Percentiles rank a stretch among this genome's conserved stretches.
Conservation (phyloP, 179 eudicot species). For the Camellia oleifera region DNA sequence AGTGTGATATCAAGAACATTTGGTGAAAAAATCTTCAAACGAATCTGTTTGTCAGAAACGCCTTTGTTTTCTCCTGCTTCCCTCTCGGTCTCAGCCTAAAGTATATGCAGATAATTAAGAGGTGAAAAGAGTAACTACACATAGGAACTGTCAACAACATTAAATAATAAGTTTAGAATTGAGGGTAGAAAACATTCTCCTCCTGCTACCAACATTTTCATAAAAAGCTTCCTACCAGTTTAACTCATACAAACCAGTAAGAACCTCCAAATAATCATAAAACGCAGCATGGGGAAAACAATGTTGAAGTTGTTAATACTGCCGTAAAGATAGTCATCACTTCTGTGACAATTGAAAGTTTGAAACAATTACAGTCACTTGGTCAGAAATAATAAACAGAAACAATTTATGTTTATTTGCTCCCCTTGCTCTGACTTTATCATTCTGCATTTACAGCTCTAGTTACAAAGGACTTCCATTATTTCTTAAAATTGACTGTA, state of each 20-base stretch:
- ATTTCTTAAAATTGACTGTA: background rate
- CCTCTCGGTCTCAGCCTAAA: constrained; percentile 90
- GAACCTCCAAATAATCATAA: background rate
- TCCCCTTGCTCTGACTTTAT: too few relatives aligned
- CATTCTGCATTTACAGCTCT: background rate
- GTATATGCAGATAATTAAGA: background rate
- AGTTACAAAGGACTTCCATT: too few relatives aligned
- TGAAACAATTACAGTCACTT: background rate
- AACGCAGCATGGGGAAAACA: background rate
- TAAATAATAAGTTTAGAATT: background rate
- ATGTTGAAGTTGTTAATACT: background rate
- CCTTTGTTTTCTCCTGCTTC: constrained; percentile 98
- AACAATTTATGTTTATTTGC: background rate
- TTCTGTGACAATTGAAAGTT: background rate
- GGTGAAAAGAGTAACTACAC: background rate
- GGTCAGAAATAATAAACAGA: background rate
- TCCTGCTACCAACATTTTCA: background rate
- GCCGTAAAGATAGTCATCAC: background rate
- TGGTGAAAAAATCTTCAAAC: constrained; percentile 82
- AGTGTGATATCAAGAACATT: constrained; percentile 94
- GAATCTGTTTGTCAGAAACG: constrained; percentile 79
- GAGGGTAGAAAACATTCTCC: background rate
- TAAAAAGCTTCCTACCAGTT: background rate
- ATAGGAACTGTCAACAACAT: background rate
- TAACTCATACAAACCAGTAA: background rate